Evolutionary conservation across 805 yeast genomes (phyloP), one percentile per base, ranked within the genome.

Genomic region (Pichia ethanolica): DNA sequence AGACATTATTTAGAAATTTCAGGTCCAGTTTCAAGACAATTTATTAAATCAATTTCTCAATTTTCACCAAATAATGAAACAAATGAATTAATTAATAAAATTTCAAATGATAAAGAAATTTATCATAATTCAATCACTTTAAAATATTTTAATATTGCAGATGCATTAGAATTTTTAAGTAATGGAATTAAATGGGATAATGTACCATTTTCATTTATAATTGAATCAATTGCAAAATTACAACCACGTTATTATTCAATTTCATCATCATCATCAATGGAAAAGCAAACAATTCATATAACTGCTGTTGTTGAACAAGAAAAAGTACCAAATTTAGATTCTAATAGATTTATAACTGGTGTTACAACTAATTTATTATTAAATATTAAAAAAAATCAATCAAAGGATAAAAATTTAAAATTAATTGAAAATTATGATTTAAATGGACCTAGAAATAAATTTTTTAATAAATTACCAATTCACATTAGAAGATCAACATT

Each of bases 231-330:
- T 54, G 78, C 89, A 40, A 86, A 81, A 58, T 71, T 93, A 61
- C 95, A 86, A 66, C 96, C 97, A 39, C 90, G 99, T 67, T 91
- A 89, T 71, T 91, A 91, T 70, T 91, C 98, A 26, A 91, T 91
- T 57, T 90, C 97, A 2, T 90, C 97, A 1, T 88, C 97, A 5
- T 83, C 95, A 1, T 67, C 80, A 47, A 75, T 81, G 49, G 93
- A 88, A 61, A 88, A 88, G 64, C 75, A 82, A 46, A 75, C 77
- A 20, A 76, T 90, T 51, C 89, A 88, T 57, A 74, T 90, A 52
- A 93, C 98, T 20, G 96, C 97, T 3, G 95, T 90, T 46, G 97
- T 91, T 40, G 98, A 93, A 71, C 78, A 82, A 44, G 76, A 74
- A 47, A 53, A 57, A 26, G 57, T 69, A 34, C 58, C 58, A 14